These are phyloP conservation scores for Setaria italica DNA, from an alignment of 202 grass and related monocot genomes.

Conservation along the genomic window DNA sequence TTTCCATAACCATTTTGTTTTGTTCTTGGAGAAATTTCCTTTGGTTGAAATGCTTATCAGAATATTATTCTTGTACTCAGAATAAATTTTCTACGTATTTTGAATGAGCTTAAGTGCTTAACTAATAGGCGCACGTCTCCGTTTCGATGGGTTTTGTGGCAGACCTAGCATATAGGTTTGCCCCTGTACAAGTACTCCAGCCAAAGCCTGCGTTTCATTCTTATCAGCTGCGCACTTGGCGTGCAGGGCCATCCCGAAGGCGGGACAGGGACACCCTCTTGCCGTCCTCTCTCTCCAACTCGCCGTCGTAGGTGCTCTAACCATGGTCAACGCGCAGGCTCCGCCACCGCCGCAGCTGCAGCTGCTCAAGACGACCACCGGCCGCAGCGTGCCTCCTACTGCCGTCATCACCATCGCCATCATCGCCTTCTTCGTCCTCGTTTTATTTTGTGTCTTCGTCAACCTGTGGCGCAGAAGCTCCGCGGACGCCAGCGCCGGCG, in stretches of 20 bases:
- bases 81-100: too few species aligned
- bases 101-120: too few species aligned
- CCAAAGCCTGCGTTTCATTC: neutral
- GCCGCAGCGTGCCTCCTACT: conserved; percentile 40
- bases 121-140: too few species aligned
- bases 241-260: neutral
- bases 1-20: too few species aligned
- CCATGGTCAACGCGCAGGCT: neutral
- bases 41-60: too few species aligned
- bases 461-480: conserved; percentile 33
- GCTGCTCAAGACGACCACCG: neutral
- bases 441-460: conserved; percentile 48
- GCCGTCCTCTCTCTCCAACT: neutral
- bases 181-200: neutral
- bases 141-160: too few species aligned
- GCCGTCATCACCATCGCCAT: conserved; percentile 42
- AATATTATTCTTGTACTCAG: too few species aligned
- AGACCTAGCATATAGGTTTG: too few species aligned
- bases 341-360: neutral
- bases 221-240: neutral
- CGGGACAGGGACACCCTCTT: neutral
- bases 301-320: neutral
- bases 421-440: conserved; percentile 52
- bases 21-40: too few species aligned
- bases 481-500: neutral